These are phyloP conservation scores for Monosporascus sp. DNA, from an alignment of 2,329 filamentous ascomycete genomes.

Conservation along the genomic window DNA sequence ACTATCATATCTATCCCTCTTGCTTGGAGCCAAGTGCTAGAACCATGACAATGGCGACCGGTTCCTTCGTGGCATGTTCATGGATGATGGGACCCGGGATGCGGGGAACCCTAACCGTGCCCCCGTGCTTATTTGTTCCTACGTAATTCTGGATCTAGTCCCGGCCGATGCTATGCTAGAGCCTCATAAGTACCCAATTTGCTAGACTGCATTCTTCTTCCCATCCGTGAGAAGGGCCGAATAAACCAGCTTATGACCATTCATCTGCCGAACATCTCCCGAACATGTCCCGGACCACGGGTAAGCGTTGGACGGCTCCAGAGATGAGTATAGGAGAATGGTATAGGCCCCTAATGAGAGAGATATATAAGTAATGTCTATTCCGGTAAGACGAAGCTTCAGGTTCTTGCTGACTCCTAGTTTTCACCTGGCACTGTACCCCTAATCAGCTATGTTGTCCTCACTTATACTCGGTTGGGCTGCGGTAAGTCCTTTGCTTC, in stretches of 20 bases:
- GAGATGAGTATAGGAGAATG: neutral
- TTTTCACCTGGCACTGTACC: too few relatives aligned
- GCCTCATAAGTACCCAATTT: neutral
- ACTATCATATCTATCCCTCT: too few relatives aligned
- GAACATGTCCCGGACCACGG: neutral
- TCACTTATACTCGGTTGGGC: neutral
- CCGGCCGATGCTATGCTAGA: neutral
- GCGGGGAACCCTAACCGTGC: neutral
- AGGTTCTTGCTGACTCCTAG: neutral
- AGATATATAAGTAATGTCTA: neutral
- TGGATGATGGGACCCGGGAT: neutral
- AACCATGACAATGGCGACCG: too few relatives aligned
- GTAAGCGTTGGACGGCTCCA: neutral
- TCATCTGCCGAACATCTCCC: neutral
- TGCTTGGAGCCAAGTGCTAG: too few relatives aligned
- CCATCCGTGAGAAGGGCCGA: neutral
- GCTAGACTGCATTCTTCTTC: neutral
- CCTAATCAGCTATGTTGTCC: neutral
- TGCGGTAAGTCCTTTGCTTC: neutral
- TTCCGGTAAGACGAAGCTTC: neutral
- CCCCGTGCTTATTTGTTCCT: neutral
- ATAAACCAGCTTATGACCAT: neutral
- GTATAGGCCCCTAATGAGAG: neutral
- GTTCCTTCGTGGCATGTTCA: too few relatives aligned
- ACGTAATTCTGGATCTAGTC: neutral